Evolutionary conservation across 805 yeast genomes (phyloP), one percentile per base, ranked within the genome.

Genomic region (Kazachstania africana): DNA sequence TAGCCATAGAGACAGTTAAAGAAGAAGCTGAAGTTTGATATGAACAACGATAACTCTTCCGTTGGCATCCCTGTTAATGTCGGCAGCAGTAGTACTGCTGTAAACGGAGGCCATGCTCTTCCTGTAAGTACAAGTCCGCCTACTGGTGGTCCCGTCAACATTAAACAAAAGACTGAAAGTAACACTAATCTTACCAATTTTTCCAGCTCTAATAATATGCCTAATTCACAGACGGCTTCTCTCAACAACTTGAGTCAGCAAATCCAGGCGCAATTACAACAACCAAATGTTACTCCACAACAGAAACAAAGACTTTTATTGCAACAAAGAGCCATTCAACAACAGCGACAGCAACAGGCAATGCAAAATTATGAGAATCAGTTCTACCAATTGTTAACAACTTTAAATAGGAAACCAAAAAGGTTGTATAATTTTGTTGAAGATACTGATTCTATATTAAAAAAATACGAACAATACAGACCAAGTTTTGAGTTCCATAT

Each of bases 401-500:
- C 56, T 12, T 34, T 56, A 21, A 50, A 55, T 36, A 53, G 50
- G 36, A 60, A 58, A 33, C 69, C 68, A 9, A 64, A 62, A 43
- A 61, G 66, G 27, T 60, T 56, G 17, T 67, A 68, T 46, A 68
- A 71, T 28, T 79, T 78, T 46, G 74, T 78, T 8, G 83, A 80
- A 45, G 74, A 85, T 8, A 60, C 79, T 14, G 79, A 72, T 36
- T 82, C 77, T 30, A 66, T 91, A 6, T 55, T 91, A 43, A 71
- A 72, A 37, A 87, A 85, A 53, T 87, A 77, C 52, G 75, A 78
- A 42, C 71, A 72, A 35, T 70, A 70, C 38, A 80, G 88, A 8
- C 79, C 95, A 6, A 80, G 94, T 24, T 58, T 88, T 36, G 94
- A 76, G 41, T 77, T 88, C 46, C 96, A 88, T 48, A 84, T 88